These are phyloP conservation scores for Boletus vermiculosoides DNA, from an alignment of 768 basidiomycete genomes.

Conservation along the genomic window DNA sequence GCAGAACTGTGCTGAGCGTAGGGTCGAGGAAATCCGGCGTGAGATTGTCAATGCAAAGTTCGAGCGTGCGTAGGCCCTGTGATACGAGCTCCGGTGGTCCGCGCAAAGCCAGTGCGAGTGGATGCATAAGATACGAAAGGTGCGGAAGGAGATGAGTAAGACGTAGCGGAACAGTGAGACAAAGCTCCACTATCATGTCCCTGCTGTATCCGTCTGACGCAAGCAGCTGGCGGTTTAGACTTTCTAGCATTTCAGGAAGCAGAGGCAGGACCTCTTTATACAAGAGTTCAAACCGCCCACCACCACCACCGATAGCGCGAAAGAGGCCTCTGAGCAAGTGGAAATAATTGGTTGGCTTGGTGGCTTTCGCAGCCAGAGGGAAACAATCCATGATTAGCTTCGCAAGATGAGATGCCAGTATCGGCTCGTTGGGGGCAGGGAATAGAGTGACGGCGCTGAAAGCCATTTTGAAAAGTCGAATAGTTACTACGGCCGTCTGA, in stretches of 20 bases:
- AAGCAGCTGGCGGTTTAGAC: conserved; percentile 84
- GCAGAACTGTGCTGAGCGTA: conserved; percentile 85
- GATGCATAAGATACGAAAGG: conserved; percentile 94
- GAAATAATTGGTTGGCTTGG: conserved; percentile 90
- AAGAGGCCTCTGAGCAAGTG: conserved; percentile 90
- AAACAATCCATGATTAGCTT: conserved; percentile 97
- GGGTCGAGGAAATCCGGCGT: conserved; percentile 98
- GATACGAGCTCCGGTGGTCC: conserved; percentile 88
- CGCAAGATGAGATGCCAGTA: conserved; percentile 89
- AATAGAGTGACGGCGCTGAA: conserved; percentile 81
- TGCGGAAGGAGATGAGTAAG: conserved; percentile 95
- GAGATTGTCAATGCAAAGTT: conserved; percentile 98
- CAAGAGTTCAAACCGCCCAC: conserved; percentile 88
- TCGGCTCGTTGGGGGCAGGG: conserved; percentile 79
- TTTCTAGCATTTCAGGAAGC: conserved; percentile 96
- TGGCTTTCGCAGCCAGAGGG: conserved; percentile 86
- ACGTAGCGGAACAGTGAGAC: conserved; percentile 93
- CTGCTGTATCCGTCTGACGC: conserved; percentile 78
- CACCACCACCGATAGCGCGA: conserved; percentile 87
- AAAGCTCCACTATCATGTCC: conserved; percentile 96
- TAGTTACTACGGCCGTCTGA: conserved; percentile 74
- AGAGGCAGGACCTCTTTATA: conserved; percentile 97
- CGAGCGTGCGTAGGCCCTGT: conserved; percentile 93
- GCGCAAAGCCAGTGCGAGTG: conserved; percentile 85
- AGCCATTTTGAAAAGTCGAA: conserved; percentile 93